Evolutionary conservation across 257 asterid genomes (phyloP), one percentile per base, ranked within the genome.

Genomic region (Plantago ovata): DNA sequence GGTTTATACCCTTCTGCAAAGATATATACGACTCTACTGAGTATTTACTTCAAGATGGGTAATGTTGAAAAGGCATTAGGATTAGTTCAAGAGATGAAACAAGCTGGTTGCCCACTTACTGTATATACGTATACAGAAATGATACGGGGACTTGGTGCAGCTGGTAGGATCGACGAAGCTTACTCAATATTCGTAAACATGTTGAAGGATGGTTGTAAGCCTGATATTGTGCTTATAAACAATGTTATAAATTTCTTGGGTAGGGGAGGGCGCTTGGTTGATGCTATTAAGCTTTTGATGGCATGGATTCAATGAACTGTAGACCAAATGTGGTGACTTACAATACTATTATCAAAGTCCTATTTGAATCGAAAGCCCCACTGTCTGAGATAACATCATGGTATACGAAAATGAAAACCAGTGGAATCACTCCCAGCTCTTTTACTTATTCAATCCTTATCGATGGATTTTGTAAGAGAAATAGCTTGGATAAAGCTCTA

Each of bases 121-220:
- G 96, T 90, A 43, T 90, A 90, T 66, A 84, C 98, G 2, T 84
- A 84, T 65, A 90, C 98, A 0, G 94, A 87, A 69, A 57, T 90
- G 67, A 77, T 90, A 41, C 77, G 84, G 60, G 95, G 94, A 62
- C 94, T 87, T 12, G 94, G 96, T 61, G 72, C 78, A 57, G 84
- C 84, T 53, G 95, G 95, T 16, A 75, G 84, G 70, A 72, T 78
- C 1, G 94, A 90, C 38, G 96, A 86, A 46, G 95, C 89, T 49
- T 90, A 81, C 58, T 84, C 89, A 9, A 45, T 79, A 61, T 90
- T 87, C 42, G 47, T 79, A 13, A 73, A 75, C 65, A 78, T 79
- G 81, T 69, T 87, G 22, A 77, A 79, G 24, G 95, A 79, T 36
- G 94, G 95, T 51, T 87, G 91, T 66, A 78, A 81, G 68, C 94